A percentile compares a stretch with the other conserved stretches of the same genome.
These are phyloP conservation scores for Candida nanaspora DNA, from an alignment of 805 yeast species.

Conservation along the genomic window DNA sequence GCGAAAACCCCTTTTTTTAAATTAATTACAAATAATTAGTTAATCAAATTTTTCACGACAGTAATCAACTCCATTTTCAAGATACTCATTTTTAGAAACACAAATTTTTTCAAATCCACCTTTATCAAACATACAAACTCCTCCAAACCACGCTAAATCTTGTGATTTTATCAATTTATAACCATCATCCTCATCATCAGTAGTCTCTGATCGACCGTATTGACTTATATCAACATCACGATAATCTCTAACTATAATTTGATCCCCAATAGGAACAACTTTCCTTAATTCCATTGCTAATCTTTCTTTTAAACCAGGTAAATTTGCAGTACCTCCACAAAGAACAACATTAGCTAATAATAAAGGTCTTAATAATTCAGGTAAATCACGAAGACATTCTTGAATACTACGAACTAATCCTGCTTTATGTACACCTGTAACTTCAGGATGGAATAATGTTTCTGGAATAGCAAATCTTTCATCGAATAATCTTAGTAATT, in stretches of 20 bases:
- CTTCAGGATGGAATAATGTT: slow-evolving; percentile 76
- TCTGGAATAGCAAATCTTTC: slow-evolving; percentile 90
- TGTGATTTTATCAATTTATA: slow-evolving; percentile 15
- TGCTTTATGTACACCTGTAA: slow-evolving; percentile 68
- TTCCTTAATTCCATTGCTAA: slow-evolving; percentile 53
- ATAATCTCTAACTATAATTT: slow-evolving; percentile 39
- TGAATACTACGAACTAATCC: slow-evolving; percentile 69
- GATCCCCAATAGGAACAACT: slow-evolving; percentile 68
- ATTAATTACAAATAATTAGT: too few relatives aligned
- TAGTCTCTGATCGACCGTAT: neutral
- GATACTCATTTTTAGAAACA: slow-evolving; percentile 72
- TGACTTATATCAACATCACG: slow-evolving; percentile 8
- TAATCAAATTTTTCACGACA: slow-evolving; percentile 24
- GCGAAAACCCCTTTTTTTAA: too few relatives aligned
- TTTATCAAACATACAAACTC: slow-evolving; percentile 37
- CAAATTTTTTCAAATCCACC: slow-evolving; percentile 43
- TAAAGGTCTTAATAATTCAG: slow-evolving; percentile 67
- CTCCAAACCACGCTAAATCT: slow-evolving; percentile 54
- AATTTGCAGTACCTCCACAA: slow-evolving; percentile 74
- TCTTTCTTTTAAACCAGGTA: slow-evolving; percentile 62
- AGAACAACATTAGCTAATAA: slow-evolving; percentile 72
- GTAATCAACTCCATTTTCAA: slow-evolving; percentile 67
- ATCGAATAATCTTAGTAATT: slow-evolving; percentile 62
- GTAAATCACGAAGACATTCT: slow-evolving; percentile 61
- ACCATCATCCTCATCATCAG: too few relatives aligned